phyloP scores from a whole-genome alignment of 371 early-diverging fungal genomes.

The Saksenaea vasiformis region DNA sequence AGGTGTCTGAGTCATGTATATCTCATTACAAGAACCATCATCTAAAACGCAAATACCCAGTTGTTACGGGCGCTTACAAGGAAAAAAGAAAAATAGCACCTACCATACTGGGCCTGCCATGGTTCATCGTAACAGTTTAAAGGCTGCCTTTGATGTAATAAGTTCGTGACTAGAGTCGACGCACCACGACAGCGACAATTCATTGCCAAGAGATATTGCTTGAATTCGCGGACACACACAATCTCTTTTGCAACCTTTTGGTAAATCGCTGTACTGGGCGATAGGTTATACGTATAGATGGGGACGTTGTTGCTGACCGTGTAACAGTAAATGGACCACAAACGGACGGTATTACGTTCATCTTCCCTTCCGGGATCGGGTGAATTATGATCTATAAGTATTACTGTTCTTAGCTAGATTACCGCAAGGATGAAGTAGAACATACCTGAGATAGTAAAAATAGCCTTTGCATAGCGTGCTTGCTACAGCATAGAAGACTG shows the following conservation, averaged over 20 bases:
- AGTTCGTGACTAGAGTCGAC: slow-evolving; percentile 68
- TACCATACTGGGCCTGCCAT: slow-evolving; percentile 79
- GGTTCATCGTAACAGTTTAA: slow-evolving; percentile 62
- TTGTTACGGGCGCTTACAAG: background rate
- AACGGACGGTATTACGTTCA: slow-evolving; percentile 60
- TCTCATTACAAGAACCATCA: slow-evolving; percentile 74
- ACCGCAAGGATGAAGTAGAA: background rate
- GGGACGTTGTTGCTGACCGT: slow-evolving; percentile 53
- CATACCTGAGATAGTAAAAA: slow-evolving; percentile 55
- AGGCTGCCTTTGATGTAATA: slow-evolving; percentile 66
- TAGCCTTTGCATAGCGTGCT: slow-evolving; percentile 44
- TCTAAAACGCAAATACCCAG: slow-evolving; percentile 23
- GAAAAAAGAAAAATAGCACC: background rate
- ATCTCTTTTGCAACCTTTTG: slow-evolving; percentile 69
- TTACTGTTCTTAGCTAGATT: slow-evolving; percentile 11
- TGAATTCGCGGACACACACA: slow-evolving; percentile 72
- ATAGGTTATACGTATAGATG: slow-evolving; percentile 68
- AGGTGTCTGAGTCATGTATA: slow-evolving; percentile 59
- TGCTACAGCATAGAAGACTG: slow-evolving; percentile 20
- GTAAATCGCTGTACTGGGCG: slow-evolving; percentile 67
- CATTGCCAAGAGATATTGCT: slow-evolving; percentile 71
- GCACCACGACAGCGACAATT: slow-evolving; percentile 70
- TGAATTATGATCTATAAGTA: slow-evolving; percentile 43
- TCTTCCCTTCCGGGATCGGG: slow-evolving; percentile 50
- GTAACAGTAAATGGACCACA: slow-evolving; percentile 66